phyloP scores from a whole-genome alignment of 257 asterid species.

The Cynanchum wilfordii region DNA sequence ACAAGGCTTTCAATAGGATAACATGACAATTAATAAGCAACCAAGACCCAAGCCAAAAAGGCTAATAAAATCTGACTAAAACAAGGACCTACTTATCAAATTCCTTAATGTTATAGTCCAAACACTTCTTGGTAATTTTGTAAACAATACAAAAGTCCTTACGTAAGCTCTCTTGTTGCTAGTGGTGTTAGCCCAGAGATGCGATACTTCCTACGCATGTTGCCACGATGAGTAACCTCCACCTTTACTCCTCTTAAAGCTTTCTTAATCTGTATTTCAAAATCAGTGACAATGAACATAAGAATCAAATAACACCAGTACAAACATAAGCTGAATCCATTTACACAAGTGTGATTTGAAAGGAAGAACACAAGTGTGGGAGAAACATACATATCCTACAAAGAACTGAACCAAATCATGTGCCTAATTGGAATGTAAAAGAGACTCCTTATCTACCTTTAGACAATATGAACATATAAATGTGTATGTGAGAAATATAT shows the following conservation, averaged over 20 bases:
- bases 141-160: constrained; percentile 23
- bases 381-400: background rate
- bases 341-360: background rate
- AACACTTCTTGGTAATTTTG: background rate
- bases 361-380: background rate
- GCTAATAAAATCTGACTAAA: background rate
- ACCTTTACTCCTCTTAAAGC: constrained; percentile 95
- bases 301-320: background rate
- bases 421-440: too few relatives aligned
- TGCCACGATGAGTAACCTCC: constrained; percentile 95
- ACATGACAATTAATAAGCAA: background rate
- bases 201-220: constrained; percentile 91
- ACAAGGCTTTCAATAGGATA: background rate
- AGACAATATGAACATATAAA: background rate
- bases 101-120: background rate
- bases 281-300: background rate
- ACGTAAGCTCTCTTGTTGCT: constrained; percentile 88
- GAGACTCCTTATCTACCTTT: too few relatives aligned
- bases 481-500: background rate
- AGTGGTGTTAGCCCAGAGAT: constrained; percentile 90
- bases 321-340: background rate
- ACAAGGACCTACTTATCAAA: background rate
- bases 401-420: background rate
- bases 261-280: constrained; percentile 65
- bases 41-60: background rate